phyloP scores from a whole-genome alignment of 306 rosid species.

The Cucumis melo region DNA sequence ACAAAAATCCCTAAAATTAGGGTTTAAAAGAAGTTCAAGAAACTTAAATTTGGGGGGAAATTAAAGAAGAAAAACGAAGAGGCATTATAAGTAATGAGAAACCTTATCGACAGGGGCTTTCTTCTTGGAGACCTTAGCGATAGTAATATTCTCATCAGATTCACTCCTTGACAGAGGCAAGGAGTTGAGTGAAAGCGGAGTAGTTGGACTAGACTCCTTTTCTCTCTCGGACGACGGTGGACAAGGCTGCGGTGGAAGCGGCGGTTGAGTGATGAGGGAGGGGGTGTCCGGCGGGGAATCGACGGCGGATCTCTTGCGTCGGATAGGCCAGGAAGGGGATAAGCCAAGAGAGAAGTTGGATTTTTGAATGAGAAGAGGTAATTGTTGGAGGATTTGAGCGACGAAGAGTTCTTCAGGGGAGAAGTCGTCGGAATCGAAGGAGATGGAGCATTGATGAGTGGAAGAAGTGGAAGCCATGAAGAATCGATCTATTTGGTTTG shows the following conservation, averaged over 20 bases:
- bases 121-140: slow-evolving; percentile 6
- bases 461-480: not conserved
- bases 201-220: slow-evolving; percentile 20
- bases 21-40: not conserved
- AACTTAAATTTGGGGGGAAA: not conserved
- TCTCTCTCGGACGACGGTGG: not conserved
- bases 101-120: slow-evolving; percentile 32
- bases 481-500: no score
- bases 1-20: not conserved
- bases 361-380: slow-evolving; percentile 8
- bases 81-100: not conserved
- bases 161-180: slow-evolving; percentile 34
- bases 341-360: not conserved
- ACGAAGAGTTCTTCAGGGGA: not conserved
- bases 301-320: slow-evolving; percentile 37
- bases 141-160: slow-evolving; percentile 33
- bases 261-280: not conserved
- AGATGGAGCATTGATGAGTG: not conserved
- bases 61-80: not conserved
- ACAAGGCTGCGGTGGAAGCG: not conserved
- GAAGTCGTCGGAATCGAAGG: not conserved
- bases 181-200: slow-evolving; percentile 35
- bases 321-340: slow-evolving; percentile 24
- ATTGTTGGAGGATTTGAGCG: slow-evolving; percentile 12
- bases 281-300: not conserved